Evolutionary conservation across 176 grass and related monocot genomes (phyloP), one percentile per base, ranked within the genome.

Genomic region (Avena atlantica): DNA sequence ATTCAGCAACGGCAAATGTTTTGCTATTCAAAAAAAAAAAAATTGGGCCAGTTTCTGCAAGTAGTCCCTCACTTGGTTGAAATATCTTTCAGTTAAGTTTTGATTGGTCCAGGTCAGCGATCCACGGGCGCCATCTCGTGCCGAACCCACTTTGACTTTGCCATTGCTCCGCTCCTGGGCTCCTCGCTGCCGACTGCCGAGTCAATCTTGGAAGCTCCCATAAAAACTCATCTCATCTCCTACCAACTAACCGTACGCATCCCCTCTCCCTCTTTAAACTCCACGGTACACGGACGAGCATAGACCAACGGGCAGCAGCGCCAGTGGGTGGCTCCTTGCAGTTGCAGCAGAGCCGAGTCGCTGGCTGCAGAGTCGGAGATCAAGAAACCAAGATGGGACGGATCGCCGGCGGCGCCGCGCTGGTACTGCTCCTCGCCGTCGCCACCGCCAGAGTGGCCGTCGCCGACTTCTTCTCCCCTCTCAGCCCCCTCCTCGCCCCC

Each of bases 381-480:
- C 47, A 75, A 75, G 71, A 74, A 74, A 25, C 70, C 21, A 74
- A 51, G 73, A 76, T 76, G 73, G 52, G 73, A 44, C 84, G 71
- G 5, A n/a, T 50, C n/a, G 48, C 86, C 71, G 71, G 42, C 55
- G 80, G 2, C 89, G 74, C 60, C 25, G 74, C 78, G 81, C 66
- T 76, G 80, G 56, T 44, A 67, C 16, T 90, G 76, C 36, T 83
- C 68, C 24, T 40, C 87, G 53, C 44, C 58, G 52, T 27, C 69
- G 2, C 77, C 85, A 25, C 76, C 74, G 51, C 70, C 44, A 37
- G 36, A 0, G 61, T 40, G 1, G 40, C 60, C 51, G 82, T 6
- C 81, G 92, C 93, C 78, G 86, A 96, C 81, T 92, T 92, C 72
- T 91, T 98, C 78, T 89, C 93, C 67, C 90, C 96, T 62, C 64